phyloP scores from a whole-genome alignment of 306 rosid species.

The Lathyrus tuberosus region DNA sequence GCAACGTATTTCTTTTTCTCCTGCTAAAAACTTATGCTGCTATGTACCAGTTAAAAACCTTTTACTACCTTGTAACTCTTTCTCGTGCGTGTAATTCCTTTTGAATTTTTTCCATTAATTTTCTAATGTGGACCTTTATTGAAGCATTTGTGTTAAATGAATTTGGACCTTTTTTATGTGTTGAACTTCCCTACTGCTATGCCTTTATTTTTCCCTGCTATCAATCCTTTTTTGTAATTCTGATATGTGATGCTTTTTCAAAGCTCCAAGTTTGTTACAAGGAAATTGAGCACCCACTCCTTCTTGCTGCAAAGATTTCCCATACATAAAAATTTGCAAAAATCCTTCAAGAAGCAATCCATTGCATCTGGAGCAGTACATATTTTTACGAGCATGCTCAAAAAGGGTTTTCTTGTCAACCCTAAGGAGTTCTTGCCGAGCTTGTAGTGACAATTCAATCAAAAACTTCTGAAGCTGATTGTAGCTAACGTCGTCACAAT shows the following conservation, averaged over 20 bases:
- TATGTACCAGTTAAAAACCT: too few relatives aligned
- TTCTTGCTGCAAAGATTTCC: slow-evolving; percentile 86
- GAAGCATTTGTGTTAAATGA: too few relatives aligned
- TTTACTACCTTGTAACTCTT: too few relatives aligned
- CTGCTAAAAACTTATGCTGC: too few relatives aligned
- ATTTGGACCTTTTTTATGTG: too few relatives aligned
- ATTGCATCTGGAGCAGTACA: slow-evolving; percentile 99
- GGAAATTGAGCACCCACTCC: slow-evolving; percentile 54
- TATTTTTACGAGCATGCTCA: slow-evolving; percentile 97
- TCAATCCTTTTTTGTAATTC: too few relatives aligned
- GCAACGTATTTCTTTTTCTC: too few relatives aligned
- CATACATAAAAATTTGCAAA: slow-evolving; percentile 95
- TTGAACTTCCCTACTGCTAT: too few relatives aligned
- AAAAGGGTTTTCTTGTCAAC: slow-evolving; percentile 95
- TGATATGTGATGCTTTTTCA: slow-evolving; percentile 67
- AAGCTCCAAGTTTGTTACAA: slow-evolving; percentile 53
- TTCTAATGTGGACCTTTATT: too few relatives aligned
- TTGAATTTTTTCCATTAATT: too few relatives aligned
- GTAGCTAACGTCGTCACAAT: slow-evolving; percentile 65
- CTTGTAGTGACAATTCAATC: slow-evolving; percentile 72
- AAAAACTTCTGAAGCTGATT: slow-evolving; percentile 97
- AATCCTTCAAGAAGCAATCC: slow-evolving; percentile 96
- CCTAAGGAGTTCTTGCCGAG: slow-evolving; percentile 83
- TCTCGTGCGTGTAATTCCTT: too few relatives aligned
- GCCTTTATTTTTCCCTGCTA: too few relatives aligned